Evolutionary conservation across 257 asterid species (phyloP).

Genomic region (Salvia hispanica): DNA sequence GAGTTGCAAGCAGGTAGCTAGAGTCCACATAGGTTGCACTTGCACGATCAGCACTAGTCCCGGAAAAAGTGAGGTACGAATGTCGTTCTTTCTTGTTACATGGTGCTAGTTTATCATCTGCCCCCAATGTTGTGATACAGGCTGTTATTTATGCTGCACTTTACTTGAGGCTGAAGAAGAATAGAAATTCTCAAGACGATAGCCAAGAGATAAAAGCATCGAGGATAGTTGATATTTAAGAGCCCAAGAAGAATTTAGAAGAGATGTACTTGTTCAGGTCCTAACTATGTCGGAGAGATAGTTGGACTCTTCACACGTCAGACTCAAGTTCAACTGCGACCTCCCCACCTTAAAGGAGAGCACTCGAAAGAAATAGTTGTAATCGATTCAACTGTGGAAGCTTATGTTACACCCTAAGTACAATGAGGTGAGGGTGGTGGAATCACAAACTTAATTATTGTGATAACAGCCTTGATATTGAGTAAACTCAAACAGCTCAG

Average conservation of each 20-base stretch:
- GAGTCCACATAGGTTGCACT: conserved; percentile 50
- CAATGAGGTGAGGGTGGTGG: no score
- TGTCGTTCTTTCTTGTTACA: no score
- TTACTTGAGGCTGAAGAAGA: conserved; percentile 61
- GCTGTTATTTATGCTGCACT: conserved; percentile 66
- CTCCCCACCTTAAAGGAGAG: conserved; percentile 67
- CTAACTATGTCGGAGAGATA: conserved; percentile 50
- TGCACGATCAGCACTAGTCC: conserved; percentile 85
- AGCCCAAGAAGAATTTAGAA: conserved; percentile 44
- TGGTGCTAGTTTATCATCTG: neutral
- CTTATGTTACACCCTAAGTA: conserved; percentile 55
- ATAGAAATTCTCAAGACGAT: conserved; percentile 14
- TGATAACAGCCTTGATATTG: no score
- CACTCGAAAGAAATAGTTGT: conserved; percentile 51
- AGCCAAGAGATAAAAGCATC: conserved; percentile 38
- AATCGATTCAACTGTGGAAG: conserved; percentile 61
- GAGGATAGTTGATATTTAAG: conserved; percentile 56
- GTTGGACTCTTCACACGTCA: conserved; percentile 65
- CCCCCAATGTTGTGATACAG: conserved; percentile 38
- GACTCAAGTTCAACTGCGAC: conserved; percentile 56
- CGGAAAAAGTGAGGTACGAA: conserved; percentile 85
- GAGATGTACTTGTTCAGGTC: conserved; percentile 49
- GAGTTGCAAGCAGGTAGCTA: conserved; percentile 53
- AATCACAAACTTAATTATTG: no score
- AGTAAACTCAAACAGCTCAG: no score